Base-by-base conservation (phyloP, 148 eudicot species). In the Polygonum maritimum region DNA sequence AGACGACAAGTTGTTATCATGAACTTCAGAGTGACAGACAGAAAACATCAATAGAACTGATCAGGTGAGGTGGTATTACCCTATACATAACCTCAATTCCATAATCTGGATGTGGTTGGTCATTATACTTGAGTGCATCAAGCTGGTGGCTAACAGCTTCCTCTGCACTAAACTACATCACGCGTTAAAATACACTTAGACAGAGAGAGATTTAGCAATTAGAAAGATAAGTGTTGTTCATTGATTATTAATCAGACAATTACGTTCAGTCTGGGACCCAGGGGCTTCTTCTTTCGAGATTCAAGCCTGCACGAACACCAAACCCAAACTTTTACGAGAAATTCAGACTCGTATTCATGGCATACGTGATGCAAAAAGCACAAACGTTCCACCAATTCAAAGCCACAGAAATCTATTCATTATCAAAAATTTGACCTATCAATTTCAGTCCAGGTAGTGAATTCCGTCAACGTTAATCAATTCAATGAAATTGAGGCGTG, bases 81-180 rank as follows among this genome's bases (percentile, higher is more conserved):
- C 97, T 88, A 54, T 94, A 92, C 98, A 92, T 89, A 83, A 94
- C 97, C 82, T 94, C 97, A 21, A 94, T 85, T 70, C 98, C 98
- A 78, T 94, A 88, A 83, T 94, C 98, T 57, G 81, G 91, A 80
- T 83, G 89, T 22, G 98, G 98, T 81, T 90, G 97, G 83, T 94
- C 97, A 76, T 94, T 94, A 82, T 83, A 88, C 90, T 88, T 94
- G 82, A 94, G 82, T 49, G 97, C 97, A 83, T 94, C 98, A 77
- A 94, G 98, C 80, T 94, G 98, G 84, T 87, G 77, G 40, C 79
- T 77, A 19, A 94, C 91, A 72, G 96, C 93, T 84, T 92, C 98
- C 82, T 92, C 98, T 84, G 97, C 98, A 86, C 90, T 94, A 87
- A 85, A 90, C 98, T 94, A 90, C 79, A 82, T 35, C 78, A 83